These are phyloP conservation scores for Coniophora puteana DNA, from an alignment of 1,284 basidiomycete genomes.

Conservation along the genomic window DNA sequence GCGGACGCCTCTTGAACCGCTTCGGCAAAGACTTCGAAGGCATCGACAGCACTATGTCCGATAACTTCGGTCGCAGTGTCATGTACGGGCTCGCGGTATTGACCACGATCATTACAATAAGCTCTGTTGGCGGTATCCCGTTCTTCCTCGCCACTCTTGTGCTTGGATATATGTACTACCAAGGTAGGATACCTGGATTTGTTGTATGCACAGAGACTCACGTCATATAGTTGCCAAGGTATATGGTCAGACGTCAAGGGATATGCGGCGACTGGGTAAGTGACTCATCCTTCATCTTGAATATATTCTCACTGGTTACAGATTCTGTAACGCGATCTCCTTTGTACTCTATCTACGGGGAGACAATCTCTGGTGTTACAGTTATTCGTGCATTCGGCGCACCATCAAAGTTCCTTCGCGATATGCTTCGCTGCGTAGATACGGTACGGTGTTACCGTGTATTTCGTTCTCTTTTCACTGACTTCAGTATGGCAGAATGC, in stretches of 20 bases:
- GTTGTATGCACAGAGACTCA: neutral
- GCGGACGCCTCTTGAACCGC: conserved; percentile 82
- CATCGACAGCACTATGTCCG: conserved; percentile 77
- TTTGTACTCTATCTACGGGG: conserved; percentile 83
- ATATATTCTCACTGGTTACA: conserved; percentile 18
- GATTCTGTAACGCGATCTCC: conserved; percentile 87
- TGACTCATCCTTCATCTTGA: conserved; percentile 1
- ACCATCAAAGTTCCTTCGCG: conserved; percentile 73
- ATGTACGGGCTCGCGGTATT: conserved; percentile 48
- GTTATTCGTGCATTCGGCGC: conserved; percentile 85
- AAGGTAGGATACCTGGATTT: conserved; percentile 37
- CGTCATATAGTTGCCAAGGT: conserved; percentile 44
- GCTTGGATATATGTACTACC: conserved; percentile 64
- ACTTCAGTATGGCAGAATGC: conserved; percentile 43
- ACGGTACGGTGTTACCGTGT: conserved; percentile 42
- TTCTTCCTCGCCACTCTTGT: conserved; percentile 59
- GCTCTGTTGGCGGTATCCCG: conserved; percentile 66
- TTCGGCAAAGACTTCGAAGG: conserved; percentile 96
- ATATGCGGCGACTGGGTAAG: conserved; percentile 75
- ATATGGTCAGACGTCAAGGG: conserved; percentile 80
- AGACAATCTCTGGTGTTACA: conserved; percentile 80
- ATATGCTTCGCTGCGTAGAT: conserved; percentile 78
- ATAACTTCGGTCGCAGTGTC: conserved; percentile 75
- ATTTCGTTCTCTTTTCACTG: conserved; percentile 4
- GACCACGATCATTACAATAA: conserved; percentile 71